Conservation (phyloP, 2,329 filamentous ascomycete species). For the Onygena corvina region DNA sequence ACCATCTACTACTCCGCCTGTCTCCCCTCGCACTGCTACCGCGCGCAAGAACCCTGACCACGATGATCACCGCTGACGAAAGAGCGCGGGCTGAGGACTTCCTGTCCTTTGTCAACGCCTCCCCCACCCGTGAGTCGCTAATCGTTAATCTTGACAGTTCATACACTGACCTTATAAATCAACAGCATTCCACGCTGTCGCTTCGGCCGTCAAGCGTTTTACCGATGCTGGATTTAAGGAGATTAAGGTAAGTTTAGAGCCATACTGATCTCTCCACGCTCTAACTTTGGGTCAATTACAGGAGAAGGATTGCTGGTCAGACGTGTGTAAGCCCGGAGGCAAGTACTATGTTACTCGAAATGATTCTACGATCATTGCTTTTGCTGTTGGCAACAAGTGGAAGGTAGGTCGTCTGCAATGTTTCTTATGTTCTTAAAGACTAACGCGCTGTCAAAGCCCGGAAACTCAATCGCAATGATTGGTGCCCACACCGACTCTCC, state of each 20-base stretch:
- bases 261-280: too few relatives aligned
- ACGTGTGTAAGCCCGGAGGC: constrained; percentile 61
- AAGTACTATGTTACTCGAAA: constrained; percentile 87
- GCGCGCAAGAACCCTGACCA: constrained; percentile 11
- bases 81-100: constrained; percentile 58
- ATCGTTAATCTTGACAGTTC: constrained; percentile 10
- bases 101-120: constrained; percentile 84
- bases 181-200: constrained; percentile 89
- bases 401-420: constrained; percentile 13
- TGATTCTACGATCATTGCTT: constrained; percentile 73
- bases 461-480: constrained; percentile 82
- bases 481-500: constrained; percentile 95
- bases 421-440: neutral
- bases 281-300: constrained; percentile 7
- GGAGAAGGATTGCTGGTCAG: constrained; percentile 53
- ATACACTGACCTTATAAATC: constrained; percentile 10
- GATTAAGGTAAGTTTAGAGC: constrained; percentile 49
- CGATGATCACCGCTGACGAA: constrained; percentile 21
- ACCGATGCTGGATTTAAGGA: constrained; percentile 73
- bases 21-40: neutral
- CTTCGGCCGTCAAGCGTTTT: constrained; percentile 62
- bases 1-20: neutral
- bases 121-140: constrained; percentile 64
- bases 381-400: constrained; percentile 46
- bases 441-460: constrained; percentile 40